These are phyloP conservation scores for Echinochloa phyllopogon DNA, from an alignment of 176 grass and related monocot genomes.

Conservation along the genomic window DNA sequence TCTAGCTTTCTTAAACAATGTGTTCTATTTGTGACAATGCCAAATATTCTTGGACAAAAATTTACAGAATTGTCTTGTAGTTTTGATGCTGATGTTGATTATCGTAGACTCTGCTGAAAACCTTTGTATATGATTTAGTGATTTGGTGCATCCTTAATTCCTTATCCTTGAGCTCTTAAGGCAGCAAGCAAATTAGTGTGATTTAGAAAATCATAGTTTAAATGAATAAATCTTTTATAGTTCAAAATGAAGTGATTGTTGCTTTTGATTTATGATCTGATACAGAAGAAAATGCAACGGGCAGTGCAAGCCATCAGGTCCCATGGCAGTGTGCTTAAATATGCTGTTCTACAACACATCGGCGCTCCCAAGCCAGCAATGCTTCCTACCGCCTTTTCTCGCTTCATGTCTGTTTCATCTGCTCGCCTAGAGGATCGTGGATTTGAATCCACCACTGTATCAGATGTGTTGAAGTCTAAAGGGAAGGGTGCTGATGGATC, in stretches of 20 bases:
- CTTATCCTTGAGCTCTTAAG: not conserved
- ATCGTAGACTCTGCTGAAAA: not conserved
- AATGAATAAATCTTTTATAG: not conserved
- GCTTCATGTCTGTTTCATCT: constrained; percentile 70
- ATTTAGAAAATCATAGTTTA: not conserved
- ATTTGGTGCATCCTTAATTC: not conserved
- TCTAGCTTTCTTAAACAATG: not conserved
- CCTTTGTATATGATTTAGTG: not conserved
- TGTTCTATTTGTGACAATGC: not conserved
- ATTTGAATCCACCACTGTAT: constrained; percentile 86
- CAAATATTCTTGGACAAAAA: constrained; percentile 19
- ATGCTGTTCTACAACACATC: constrained; percentile 62
- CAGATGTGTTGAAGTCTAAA: constrained; percentile 82
- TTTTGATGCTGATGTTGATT: not conserved
- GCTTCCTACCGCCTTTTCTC: constrained; percentile 58
- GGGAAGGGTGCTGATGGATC: constrained; percentile 96
- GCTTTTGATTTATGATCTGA: constrained; percentile 33
- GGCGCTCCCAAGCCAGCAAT: constrained; percentile 50
- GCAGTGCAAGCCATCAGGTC: constrained; percentile 66
- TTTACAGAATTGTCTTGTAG: not conserved
- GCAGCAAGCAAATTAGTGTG: not conserved
- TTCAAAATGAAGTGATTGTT: constrained; percentile 38
- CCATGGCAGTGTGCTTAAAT: constrained; percentile 64
- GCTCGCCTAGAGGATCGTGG: constrained; percentile 75
- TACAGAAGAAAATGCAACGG: constrained; percentile 78